These are phyloP conservation scores for Serendipita sp. DNA, from an alignment of 768 basidiomycete species.

Conservation along the genomic window DNA sequence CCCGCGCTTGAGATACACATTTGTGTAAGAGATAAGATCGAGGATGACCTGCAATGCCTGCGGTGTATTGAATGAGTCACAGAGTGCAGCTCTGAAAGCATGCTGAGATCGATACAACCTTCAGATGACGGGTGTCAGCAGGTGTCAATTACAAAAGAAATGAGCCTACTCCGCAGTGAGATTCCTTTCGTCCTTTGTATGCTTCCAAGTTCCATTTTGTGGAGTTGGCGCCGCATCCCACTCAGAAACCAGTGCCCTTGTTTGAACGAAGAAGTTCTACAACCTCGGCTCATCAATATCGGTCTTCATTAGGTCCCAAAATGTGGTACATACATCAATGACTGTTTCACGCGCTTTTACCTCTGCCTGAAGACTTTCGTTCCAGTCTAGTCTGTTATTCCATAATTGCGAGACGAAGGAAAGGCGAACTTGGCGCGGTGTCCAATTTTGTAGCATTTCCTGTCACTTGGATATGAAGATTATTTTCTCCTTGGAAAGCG, in stretches of 20 bases:
- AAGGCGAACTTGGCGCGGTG: slow-evolving; percentile 76
- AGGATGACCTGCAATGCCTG: slow-evolving; percentile 58
- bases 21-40: slow-evolving; percentile 69
- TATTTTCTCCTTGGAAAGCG: slow-evolving; percentile 6
- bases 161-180: slow-evolving; percentile 43
- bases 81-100: slow-evolving; percentile 71
- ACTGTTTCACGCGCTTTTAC: slow-evolving; percentile 68
- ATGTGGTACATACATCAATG: slow-evolving; percentile 50
- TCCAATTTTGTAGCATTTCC: slow-evolving; percentile 74
- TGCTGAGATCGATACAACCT: slow-evolving; percentile 64
- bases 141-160: slow-evolving; percentile 2
- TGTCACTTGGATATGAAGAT: slow-evolving; percentile 19
- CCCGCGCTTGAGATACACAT: slow-evolving; percentile 62
- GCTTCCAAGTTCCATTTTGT: slow-evolving; percentile 23
- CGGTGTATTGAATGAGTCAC: slow-evolving; percentile 96
- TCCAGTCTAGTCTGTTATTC: slow-evolving; percentile 90
- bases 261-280: slow-evolving; percentile 87
- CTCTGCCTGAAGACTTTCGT: slow-evolving; percentile 71
- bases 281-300: background rate
- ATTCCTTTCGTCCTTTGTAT: slow-evolving; percentile 36
- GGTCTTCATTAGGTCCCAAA: background rate
- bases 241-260: slow-evolving; percentile 64
- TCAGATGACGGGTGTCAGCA: background rate
- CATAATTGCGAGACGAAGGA: slow-evolving; percentile 84
- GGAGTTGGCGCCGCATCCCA: slow-evolving; percentile 20